Conservation (phyloP, 768 basidiomycete species). For the Clathrus columnatus region DNA sequence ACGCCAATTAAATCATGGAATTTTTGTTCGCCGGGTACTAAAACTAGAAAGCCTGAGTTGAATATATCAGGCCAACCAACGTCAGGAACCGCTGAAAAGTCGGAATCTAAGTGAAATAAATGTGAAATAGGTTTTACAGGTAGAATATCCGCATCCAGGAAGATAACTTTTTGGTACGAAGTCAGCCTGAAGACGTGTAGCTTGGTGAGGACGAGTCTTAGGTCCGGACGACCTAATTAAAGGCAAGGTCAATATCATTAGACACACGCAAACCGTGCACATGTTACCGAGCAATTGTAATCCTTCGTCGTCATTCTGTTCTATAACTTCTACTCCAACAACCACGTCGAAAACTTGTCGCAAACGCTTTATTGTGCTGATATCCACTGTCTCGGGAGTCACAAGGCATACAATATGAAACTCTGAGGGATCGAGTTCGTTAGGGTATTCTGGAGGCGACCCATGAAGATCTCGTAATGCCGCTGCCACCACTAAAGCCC, state of each 20-base stretch:
- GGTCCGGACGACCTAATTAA: conserved; percentile 78
- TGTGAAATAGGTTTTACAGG: conserved; percentile 84
- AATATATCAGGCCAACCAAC: conserved; percentile 99
- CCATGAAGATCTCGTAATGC: conserved; percentile 78
- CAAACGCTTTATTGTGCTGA: conserved; percentile 68
- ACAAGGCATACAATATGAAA: conserved; percentile 85
- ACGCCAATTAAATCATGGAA: conserved; percentile 67
- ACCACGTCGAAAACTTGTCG: conserved; percentile 77
- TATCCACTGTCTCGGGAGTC: conserved; percentile 88
- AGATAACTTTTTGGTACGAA: conserved; percentile 79
- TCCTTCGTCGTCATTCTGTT: conserved; percentile 53
- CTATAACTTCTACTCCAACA: conserved; percentile 86
- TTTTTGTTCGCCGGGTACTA: conserved; percentile 73
- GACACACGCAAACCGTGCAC: conserved; percentile 3
- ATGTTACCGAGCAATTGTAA: conserved; percentile 76
- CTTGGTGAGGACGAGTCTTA: conserved; percentile 91
- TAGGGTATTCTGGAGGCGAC: conserved; percentile 38
- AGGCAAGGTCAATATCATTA: conserved; percentile 9
- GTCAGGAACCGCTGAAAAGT: conserved; percentile 92
- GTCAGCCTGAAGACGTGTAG: conserved; percentile 90
- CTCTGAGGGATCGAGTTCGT: conserved; percentile 39
- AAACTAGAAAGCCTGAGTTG: conserved; percentile 92
- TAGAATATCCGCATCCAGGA: conserved; percentile 88
- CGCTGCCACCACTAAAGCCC: conserved; percentile 78
- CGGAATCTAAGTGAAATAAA: conserved; percentile 74